Conservation (phyloP, 106 monocot species). For the Narthecium ossifragum region DNA sequence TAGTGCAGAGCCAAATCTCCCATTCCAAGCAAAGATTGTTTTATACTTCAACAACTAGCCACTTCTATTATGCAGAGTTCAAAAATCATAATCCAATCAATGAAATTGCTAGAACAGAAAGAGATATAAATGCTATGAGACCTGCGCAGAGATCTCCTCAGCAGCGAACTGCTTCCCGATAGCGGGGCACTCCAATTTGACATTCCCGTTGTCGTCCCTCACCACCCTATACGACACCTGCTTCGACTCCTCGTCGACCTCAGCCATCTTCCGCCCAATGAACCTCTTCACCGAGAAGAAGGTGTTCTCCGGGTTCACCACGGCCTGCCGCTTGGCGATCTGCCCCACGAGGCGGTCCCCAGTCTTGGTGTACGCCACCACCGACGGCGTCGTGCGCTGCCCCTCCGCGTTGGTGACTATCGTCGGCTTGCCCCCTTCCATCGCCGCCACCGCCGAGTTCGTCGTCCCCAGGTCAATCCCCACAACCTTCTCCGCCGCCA, state of each 20-base stretch:
- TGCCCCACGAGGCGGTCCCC: conserved; percentile 91
- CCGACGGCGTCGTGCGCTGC: conserved; percentile 92
- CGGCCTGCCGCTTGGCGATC: conserved; percentile 95
- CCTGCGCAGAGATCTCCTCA: conserved; percentile 97
- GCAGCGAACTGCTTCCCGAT: conserved; percentile 95
- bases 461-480: conserved; percentile 96
- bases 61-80: too few relatives aligned
- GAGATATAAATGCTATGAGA: conserved; percentile 3
- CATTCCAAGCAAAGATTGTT: too few relatives aligned
- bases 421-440: conserved; percentile 98
- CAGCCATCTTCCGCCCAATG: conserved; percentile 86
- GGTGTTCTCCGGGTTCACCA: conserved; percentile 95
- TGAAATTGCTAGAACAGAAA: not conserved
- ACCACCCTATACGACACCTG: conserved; percentile 83
- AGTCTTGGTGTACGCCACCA: conserved; percentile 90
- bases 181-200: conserved; percentile 89
- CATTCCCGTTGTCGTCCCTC: conserved; percentile 82
- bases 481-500: conserved; percentile 74
- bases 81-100: too few relatives aligned
- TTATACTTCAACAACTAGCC: too few relatives aligned
- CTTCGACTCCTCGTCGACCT: conserved; percentile 91
- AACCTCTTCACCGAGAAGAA: conserved; percentile 97
- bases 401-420: conserved; percentile 95
- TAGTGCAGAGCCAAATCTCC: too few relatives aligned
- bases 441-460: conserved; percentile 96